Base-by-base conservation (phyloP, 129 eudicot genomes). In the Solidago caesia region DNA sequence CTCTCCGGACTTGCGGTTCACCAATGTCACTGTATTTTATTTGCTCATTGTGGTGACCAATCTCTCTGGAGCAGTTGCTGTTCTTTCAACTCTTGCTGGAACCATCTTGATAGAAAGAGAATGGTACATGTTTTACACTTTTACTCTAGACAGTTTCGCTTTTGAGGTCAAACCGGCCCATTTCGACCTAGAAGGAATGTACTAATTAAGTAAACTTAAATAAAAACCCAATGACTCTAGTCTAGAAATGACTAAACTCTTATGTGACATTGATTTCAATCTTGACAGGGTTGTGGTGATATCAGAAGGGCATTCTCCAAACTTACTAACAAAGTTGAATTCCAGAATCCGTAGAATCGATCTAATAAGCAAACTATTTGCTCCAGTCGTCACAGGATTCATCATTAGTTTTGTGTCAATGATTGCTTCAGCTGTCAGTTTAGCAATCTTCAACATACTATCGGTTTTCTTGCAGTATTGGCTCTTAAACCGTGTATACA, bases 1-100 rank as follows among this genome's bases (percentile, higher is more conserved):
- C 67, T 76, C 68, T 67, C 81, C 95, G 44, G 90, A 89, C 13
- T 53, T 88, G 77, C 76, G 86, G 69, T 26, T 64, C 47, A 79
- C 85, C 33, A 81, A 85, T 33, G 49, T 44, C 4, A 7, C 53
- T 70, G 81, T 80, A 6, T 94, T 94, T 67, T 25, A 76, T 33
- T 77, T 80, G 25, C 91, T 94, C 26, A 51, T 94, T 14, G 48
- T 84, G 41, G 48, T 86, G 33, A 85, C 87, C 47, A 86, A 91
- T 79, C 63, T 94, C 12, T 88, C 96, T 26, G 99, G 99, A 77
- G 97, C 97, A 6, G 52, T 91, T 69, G 99, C 83, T 25, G 89
- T 94, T 82, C 99, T 94, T 74, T 94, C 99, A 33, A 85, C 96
- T 72, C 96, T 94, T 33, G 96, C 97, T n/a, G 99, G 99, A 79